Conservation (phyloP, 2,329 filamentous ascomycete species). For the Shiraia bambusicola region DNA sequence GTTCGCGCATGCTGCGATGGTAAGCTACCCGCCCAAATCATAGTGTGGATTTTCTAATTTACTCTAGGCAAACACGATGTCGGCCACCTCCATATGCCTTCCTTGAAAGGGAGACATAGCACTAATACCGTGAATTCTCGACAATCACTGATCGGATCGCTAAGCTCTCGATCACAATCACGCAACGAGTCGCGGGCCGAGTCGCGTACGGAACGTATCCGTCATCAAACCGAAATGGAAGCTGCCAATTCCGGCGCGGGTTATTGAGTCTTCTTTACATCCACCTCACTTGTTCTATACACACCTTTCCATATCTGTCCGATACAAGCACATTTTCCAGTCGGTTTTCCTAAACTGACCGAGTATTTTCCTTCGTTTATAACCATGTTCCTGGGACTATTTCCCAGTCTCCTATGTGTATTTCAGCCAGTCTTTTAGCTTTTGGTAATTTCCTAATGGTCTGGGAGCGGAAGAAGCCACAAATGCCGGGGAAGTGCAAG, state of each 20-base stretch:
- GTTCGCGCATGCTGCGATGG: constrained; percentile 97
- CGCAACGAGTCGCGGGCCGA: constrained; percentile 23
- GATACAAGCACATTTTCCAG: constrained; percentile 13
- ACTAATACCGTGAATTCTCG: constrained; percentile 25
- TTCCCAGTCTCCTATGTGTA: constrained; percentile 37
- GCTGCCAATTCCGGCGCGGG: constrained; percentile 29
- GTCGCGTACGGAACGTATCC: constrained; percentile 27
- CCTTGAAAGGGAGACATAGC: constrained; percentile 35
- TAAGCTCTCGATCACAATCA: constrained; percentile 40
- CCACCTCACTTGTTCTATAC: constrained; percentile 2
- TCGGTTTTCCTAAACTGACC: constrained; percentile 37
- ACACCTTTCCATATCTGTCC: constrained; percentile 10
- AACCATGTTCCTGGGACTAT: constrained; percentile 12
- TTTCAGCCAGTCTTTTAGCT: constrained; percentile 29
- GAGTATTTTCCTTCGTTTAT: constrained; percentile 30
- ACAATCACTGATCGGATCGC: constrained; percentile 34
- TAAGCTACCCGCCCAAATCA: constrained; percentile 51
- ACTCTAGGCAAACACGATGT: constrained; percentile 53
- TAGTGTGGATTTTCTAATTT: constrained; percentile 14
- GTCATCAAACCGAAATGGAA: constrained; percentile 29
- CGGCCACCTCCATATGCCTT: constrained; percentile 45
- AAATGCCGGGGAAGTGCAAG: constrained; percentile 14
- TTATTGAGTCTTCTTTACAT: constrained; percentile 20
- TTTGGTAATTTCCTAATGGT: constrained; percentile 28
- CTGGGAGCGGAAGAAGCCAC: constrained; percentile 29